Evolutionary conservation across 805 yeast genomes (phyloP), one percentile per base, ranked within the genome.

Genomic region (Starmerella bombi): DNA sequence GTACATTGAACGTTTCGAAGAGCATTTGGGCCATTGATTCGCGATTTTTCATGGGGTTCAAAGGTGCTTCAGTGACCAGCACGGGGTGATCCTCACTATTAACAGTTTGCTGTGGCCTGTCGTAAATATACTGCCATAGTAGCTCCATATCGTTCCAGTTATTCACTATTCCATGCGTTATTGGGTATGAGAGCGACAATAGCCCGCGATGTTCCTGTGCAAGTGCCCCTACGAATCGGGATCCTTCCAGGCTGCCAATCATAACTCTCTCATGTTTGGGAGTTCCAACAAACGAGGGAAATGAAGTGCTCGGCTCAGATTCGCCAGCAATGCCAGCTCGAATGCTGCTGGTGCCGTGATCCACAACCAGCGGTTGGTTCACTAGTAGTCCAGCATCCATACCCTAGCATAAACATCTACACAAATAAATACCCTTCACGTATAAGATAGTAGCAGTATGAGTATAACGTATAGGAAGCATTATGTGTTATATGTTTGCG

Each of bases 311-410:
- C 3, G 97, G 97, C 49, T 66, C 70, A 37, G 83, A 91, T 50
- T 81, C 93, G 18, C 96, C 95, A 0, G 95, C 93, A 59, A 86
- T 82, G 1, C 97, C 96, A 1, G 93, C 82, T 56, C 84, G 80
- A 40, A 86, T 65, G 29, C 70, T 69, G 1, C 94, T 93, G 3
- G 94, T 78, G 6, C 97, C 73, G 60, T 76, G 77, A 56, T 80
- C 88, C n/a, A 80, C 61, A 28, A 80, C 84, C 25, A 80, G 65
- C 3, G 86, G 85, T 57, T 80, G 88, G 44, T 49, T 49, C 39
- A 43, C 44, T 19, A 44, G 37, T n/a, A 45, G n/a, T n/a, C n/a
- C n/a, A n/a, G n/a, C n/a, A 14, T 18, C 33, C 38, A 28, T 27
- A 10, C 15, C 20, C 14, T 30, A 19, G 16, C 7, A 7, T 23